Evolutionary conservation across 345 rosid species (phyloP), one percentile per base, ranked within the genome.

Genomic region (Brassica juncea): DNA sequence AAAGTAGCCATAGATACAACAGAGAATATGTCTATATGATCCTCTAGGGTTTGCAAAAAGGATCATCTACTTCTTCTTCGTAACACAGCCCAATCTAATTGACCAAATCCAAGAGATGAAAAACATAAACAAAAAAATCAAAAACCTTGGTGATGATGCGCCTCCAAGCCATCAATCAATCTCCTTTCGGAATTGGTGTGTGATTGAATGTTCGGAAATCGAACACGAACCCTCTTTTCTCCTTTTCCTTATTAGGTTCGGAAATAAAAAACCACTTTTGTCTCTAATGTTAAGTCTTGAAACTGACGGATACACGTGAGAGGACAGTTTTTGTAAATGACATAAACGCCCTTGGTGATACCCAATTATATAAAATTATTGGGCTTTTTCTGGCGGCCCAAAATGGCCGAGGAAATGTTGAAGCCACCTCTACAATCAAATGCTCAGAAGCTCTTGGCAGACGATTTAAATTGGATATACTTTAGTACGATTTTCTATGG

Each of bases 121-220:
- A 25, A 49, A 61, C 63, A 23, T 23, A 23, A 23, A 23, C 25
- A 23, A 77, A 4, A 23, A 72, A 73, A 2, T 15, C 25, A 23
- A 23, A 23, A 72, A 92, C 96, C 97, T 92, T 88, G 35, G 97
- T 81, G 84, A 94, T 84, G 72, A 94, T 77, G 68, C 88, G 92
- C 82, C 97, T 88, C 94, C 94, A 94, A 88, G 97, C 97, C 99
- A 75, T 79, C 78, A 68, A 75, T 78, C 80, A n/a, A 49, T n/a
- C 57, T 49, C 80, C 57, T 32, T 47, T 6, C n/a, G 35, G 63
- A 44, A 25, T 63, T 70, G 81, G 79, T 80, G 76, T 69, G 77
- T 31, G 76, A 59, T 59, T 57, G 66, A 15, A 11, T 47, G 58
- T 37, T 23, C 28, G 8, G 9, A 66, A 75, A 47, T 49, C 65